Conservation (phyloP, 768 basidiomycete genomes). For the Tulasnella sp. region DNA sequence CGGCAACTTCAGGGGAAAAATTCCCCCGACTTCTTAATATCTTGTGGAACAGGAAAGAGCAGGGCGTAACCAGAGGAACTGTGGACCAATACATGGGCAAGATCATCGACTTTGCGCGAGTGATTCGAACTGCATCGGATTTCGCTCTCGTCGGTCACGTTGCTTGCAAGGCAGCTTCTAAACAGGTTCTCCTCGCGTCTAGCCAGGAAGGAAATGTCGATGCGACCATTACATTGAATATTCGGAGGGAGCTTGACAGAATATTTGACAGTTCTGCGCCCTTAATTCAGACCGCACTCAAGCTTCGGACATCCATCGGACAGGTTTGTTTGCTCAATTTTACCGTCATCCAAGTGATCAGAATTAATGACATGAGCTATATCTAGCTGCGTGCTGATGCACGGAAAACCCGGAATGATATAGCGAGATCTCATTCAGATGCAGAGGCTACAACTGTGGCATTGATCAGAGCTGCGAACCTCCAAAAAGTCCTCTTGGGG, state of each 20-base stretch:
- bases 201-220: neutral
- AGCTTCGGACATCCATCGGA: neutral
- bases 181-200: neutral
- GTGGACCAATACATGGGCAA: neutral
- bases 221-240: neutral
- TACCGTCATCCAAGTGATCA: neutral
- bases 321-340: neutral
- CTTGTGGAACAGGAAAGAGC: neutral
- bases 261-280: neutral
- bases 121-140: neutral
- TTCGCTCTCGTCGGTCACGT: neutral
- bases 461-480: neutral
- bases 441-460: neutral
- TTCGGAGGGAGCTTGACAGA: neutral
- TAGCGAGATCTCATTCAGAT: neutral
- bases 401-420: neutral
- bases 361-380: neutral
- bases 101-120: neutral
- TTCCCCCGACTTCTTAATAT: neutral
- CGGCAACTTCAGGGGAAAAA: neutral
- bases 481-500: neutral
- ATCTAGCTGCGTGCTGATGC: neutral
- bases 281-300: neutral
- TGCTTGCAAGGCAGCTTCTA: neutral
- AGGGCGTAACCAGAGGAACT: neutral